phyloP scores from a whole-genome alignment of 768 basidiomycete genomes.

The Leucogyrophana mollusca region DNA sequence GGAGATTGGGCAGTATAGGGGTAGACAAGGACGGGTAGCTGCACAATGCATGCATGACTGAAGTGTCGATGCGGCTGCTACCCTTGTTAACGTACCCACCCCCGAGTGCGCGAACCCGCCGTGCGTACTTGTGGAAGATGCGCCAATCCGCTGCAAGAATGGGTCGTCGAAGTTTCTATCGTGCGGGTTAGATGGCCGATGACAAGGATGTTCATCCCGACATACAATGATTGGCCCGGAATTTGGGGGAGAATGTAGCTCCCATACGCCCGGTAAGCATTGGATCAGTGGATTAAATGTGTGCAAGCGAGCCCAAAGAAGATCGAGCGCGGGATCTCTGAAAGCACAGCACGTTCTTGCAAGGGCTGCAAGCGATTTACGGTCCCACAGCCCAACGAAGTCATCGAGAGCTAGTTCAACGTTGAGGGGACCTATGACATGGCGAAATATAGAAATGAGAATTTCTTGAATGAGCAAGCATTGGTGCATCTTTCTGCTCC shows the following conservation, averaged over 20 bases:
- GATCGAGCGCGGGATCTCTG: constrained; percentile 3
- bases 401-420: too few relatives aligned
- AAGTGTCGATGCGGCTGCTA: background rate
- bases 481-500: too few relatives aligned
- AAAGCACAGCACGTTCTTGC: constrained; percentile 7
- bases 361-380: background rate
- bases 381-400: background rate
- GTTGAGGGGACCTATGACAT: background rate
- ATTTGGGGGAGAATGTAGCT: too few relatives aligned
- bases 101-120: constrained; percentile 3
- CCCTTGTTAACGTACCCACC: constrained; percentile 1
- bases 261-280: constrained; percentile 2
- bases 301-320: constrained; percentile 6
- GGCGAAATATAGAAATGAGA: background rate
- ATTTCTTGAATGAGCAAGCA: background rate
- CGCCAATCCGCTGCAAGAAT: too few relatives aligned
- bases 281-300: constrained; percentile 1
- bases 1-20: constrained; percentile 6
- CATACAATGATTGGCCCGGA: too few relatives aligned
- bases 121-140: constrained; percentile 5
- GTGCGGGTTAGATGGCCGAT: too few relatives aligned
- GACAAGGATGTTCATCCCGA: too few relatives aligned
- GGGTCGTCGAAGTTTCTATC: too few relatives aligned
- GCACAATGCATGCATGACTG: too few relatives aligned
- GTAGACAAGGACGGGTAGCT: constrained; percentile 3